Evolutionary conservation across 1,139 yeast genomes (phyloP), one percentile per base, ranked within the genome.

Genomic region (Zygoascus sp.): DNA sequence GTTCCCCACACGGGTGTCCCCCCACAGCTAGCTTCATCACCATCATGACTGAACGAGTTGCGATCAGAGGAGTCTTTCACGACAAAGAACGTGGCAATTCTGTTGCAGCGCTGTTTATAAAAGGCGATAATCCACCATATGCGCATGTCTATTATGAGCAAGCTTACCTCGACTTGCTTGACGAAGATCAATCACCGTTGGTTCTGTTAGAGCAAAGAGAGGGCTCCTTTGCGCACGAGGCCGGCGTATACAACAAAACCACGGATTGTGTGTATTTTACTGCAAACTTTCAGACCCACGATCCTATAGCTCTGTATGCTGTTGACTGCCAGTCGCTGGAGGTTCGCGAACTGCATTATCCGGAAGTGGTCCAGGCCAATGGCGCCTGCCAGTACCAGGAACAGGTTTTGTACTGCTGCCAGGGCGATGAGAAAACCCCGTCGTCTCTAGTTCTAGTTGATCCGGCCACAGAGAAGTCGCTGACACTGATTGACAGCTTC

Each of bases 191-290:
- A n/a, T 25, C 42, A 2, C 9, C 11, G 7, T 9, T 40, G 10
- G 5, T 28, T 2, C 19, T 40, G 23, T 15, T 40, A 2, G 25
- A 28, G 9, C 36, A 40, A 20, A 49, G 32, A 2, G 35, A 28
- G 2, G 36, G 28, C 17, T 23, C 23, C 16, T 57, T 55, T 46
- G 61, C 61, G 1, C 61, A 57, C 42, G 60, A 57, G 38, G 61
- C 60, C 8, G 60, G 60, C 2, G 53, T 56, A 8, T 57, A 56
- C 58, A 44, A 53, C 22, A 56, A 58, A 1, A 32, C 43, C 4
- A 42, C 50, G 2, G 47, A 59, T 6, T 56, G 53, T 23, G 61
- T 58, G 27, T 51, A 52, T 27, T 58, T 56, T 50, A 56, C 60
- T 1, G 57, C 61, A 21, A 55, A 53, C 40, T 53, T 47, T 44